Base-by-base conservation (phyloP, 148 eudicot genomes). In the Spergularia marina region DNA sequence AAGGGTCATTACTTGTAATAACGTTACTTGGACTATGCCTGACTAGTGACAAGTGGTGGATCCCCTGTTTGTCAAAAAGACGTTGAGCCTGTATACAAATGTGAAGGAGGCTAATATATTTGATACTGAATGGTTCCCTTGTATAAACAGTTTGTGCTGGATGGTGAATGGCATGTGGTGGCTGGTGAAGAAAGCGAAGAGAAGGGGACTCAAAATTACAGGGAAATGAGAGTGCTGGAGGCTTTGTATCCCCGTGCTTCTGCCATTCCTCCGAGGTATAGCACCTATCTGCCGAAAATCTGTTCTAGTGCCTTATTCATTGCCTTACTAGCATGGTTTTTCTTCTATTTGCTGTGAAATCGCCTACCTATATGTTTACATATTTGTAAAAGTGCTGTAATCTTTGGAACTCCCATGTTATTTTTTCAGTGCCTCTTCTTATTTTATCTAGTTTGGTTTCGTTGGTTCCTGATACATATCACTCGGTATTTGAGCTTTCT, bases 101-200 rank as follows among this genome's bases (percentile, higher is more conserved):
- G 30, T 21, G 15, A 44, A 23, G 10, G 13, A n/a, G 6, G 52
- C 21, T 44, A 73, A 34, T 20, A 15, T 23, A 52, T 60, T 70
- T 70, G 61, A 60, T 70, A 20, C 34, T 39, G 64, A 34, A 71
- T 40, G 81, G 55, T 72, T 4, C 39, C 18, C 73, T 39, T 76
- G 4, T 74, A 72, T 71, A 34, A 74, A 65, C 85, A 89, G 97
- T 82, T 89, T 66, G 59, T 44, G 64, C 65, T 86, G 71, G 72
- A 74, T 69, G 1, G 10, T 47, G 72, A 76, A n/a, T 88, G 91
- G 91, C 81, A 21, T 57, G 87, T 91, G 57, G 93, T 83, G 66
- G 80, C 87, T 71, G 97, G 97, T 49, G 97, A 88, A 69, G 85
- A 82, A 71, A 89, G 97, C 71, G 54, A 83, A 74, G 91, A 89